Percentiles rank a stretch among this genome's conserved stretches.
These are phyloP conservation scores for Ganoderma sinense DNA, from an alignment of 1,284 basidiomycete genomes.

Conservation along the genomic window DNA sequence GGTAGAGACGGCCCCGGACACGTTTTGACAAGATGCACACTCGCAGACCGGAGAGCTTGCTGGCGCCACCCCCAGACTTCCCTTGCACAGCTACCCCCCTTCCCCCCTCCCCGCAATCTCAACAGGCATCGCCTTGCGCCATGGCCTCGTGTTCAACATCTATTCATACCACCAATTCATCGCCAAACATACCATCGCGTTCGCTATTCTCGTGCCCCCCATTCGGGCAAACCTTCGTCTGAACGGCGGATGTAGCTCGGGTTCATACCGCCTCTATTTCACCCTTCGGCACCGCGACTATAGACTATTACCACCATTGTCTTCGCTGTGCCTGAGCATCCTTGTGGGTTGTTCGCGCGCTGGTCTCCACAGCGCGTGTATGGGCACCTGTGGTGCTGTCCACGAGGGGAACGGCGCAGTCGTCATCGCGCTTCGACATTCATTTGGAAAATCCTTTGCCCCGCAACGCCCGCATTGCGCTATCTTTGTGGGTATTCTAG, in stretches of 20 bases:
- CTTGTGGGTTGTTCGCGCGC: background rate
- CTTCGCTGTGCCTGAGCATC: background rate
- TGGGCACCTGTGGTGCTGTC: background rate
- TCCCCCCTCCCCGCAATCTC: background rate
- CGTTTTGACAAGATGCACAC: background rate
- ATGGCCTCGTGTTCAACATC: background rate
- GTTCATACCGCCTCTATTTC: conserved; percentile 5
- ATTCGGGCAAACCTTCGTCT: conserved; percentile 12
- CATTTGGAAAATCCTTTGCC: too few species aligned
- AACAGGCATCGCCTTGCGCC: background rate
- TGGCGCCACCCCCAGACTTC: background rate
- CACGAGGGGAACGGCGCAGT: background rate
- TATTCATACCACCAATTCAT: background rate
- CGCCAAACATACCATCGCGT: background rate
- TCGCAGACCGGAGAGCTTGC: background rate
- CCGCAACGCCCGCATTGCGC: background rate
- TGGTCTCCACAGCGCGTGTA: background rate
- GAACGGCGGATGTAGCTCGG: conserved; percentile 15
- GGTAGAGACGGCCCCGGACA: too few species aligned
- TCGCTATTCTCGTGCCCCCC: background rate
- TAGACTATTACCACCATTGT: background rate
- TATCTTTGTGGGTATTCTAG: background rate
- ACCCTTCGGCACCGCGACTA: background rate
- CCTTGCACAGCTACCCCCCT: too few species aligned
- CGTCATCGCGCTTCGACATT: conserved; percentile 1